Evolutionary conservation across 2,329 filamentous ascomycete species (phyloP).

Genomic region (Verticillium longisporum): DNA sequence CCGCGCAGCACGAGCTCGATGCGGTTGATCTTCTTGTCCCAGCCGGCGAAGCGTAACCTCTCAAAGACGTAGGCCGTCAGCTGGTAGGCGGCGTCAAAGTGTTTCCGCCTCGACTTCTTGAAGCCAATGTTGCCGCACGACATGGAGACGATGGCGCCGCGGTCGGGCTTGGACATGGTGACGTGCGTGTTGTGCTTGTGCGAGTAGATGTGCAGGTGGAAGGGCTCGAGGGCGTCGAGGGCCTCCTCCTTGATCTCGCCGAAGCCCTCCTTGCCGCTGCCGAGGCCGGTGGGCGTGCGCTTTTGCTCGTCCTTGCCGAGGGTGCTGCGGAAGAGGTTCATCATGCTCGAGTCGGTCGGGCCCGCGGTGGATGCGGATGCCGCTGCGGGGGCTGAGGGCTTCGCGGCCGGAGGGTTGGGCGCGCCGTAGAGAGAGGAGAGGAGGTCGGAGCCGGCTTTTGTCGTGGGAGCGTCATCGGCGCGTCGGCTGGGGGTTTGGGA

Average conservation of each 20-base stretch:
- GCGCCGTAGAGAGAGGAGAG: conserved; percentile 13
- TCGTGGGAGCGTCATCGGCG: conserved; percentile 15
- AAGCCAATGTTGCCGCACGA: conserved; percentile 90
- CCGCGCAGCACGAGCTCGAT: conserved; percentile 79
- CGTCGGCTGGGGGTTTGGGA: conserved; percentile 25
- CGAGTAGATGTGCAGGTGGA: conserved; percentile 80
- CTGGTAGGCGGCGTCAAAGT: conserved; percentile 91
- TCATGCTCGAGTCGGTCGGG: not conserved
- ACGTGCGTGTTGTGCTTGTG: conserved; percentile 95
- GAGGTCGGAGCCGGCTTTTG: conserved; percentile 8
- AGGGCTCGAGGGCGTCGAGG: conserved; percentile 48
- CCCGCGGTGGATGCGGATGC: not conserved
- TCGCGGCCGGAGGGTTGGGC: not conserved
- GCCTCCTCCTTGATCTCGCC: conserved; percentile 3
- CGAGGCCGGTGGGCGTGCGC: conserved; percentile 1
- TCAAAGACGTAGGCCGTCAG: conserved; percentile 76
- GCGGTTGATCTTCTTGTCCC: conserved; percentile 66
- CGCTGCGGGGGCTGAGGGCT: not conserved
- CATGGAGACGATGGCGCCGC: conserved; percentile 71
- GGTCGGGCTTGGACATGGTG: conserved; percentile 77
- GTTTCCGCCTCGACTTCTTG: conserved; percentile 68
- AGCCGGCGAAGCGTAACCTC: conserved; percentile 74
- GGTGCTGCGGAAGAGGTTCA: conserved; percentile 27
- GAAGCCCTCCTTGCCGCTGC: not conserved
- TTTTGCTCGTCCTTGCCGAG: conserved; percentile 21